These are phyloP conservation scores for Chrysoporthe cubensis DNA, from an alignment of 2,329 filamentous ascomycete genomes.

Conservation along the genomic window DNA sequence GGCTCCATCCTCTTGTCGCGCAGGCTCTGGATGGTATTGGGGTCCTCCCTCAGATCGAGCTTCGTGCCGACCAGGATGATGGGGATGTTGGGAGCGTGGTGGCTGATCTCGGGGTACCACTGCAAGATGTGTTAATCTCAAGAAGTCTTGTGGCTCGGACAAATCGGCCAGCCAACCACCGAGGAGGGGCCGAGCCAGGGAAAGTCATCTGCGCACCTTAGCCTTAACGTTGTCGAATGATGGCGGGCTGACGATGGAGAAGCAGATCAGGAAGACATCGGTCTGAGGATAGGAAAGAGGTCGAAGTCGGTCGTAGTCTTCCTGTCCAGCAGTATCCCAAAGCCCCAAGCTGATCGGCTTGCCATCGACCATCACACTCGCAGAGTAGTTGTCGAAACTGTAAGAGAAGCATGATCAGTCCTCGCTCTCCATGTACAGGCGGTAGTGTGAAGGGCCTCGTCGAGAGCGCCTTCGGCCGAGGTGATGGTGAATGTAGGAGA, in stretches of 20 bases:
- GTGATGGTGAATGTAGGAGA: conserved; percentile 6
- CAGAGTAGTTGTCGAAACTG: conserved; percentile 98
- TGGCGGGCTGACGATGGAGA: conserved; percentile 95
- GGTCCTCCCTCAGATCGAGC: conserved; percentile 91
- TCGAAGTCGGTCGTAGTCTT: conserved; percentile 95
- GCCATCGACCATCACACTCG: conserved; percentile 98
- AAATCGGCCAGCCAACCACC: not conserved
- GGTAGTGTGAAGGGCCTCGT: not conserved
- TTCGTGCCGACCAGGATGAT: conserved; percentile 98
- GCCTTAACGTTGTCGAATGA: conserved; percentile 99
- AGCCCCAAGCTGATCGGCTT: conserved; percentile 96
- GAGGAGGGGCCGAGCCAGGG: conserved; percentile 3
- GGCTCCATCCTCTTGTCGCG: conserved; percentile 94
- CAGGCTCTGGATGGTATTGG: conserved; percentile 77
- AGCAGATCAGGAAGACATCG: conserved; percentile 97
- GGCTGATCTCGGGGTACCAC: conserved; percentile 98
- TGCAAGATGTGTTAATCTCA: conserved; percentile 43
- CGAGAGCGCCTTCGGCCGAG: conserved; percentile 21
- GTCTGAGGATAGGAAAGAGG: conserved; percentile 98
- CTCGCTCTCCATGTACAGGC: conserved; percentile 18
- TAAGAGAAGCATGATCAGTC: conserved; percentile 32
- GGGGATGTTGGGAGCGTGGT: conserved; percentile 92
- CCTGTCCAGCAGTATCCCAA: conserved; percentile 98
- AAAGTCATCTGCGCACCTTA: conserved; percentile 66
- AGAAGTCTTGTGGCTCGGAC: not conserved